A percentile compares a stretch with the other conserved stretches of the same genome.
Conservation (phyloP, 1,139 yeast genomes). For the Chernovozyma aurita region DNA sequence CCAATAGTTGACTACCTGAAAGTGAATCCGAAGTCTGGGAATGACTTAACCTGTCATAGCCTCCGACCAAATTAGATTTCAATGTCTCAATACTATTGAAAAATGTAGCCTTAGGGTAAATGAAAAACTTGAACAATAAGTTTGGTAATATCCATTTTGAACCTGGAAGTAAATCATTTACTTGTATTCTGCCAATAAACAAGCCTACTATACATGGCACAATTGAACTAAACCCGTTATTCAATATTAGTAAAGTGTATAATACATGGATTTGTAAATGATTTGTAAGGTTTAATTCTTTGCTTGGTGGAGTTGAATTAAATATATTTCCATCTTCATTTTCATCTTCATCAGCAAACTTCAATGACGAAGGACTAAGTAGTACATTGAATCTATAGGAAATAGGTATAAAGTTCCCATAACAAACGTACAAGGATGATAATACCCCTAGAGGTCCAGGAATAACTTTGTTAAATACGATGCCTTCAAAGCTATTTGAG, state of each 20-base stretch:
- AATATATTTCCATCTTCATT: slow-evolving; percentile 5
- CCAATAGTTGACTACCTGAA: slow-evolving; percentile 5
- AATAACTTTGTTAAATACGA: slow-evolving; percentile 28
- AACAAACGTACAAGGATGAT: slow-evolving; percentile 56
- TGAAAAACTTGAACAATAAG: slow-evolving; percentile 19
- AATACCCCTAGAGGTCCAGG: slow-evolving; percentile 66
- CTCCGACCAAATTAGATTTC: neutral
- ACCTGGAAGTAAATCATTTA: slow-evolving; percentile 58
- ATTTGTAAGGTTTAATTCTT: slow-evolving; percentile 45
- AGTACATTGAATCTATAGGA: slow-evolving; percentile 54
- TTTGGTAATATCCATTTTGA: slow-evolving; percentile 48
- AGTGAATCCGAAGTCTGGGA: neutral
- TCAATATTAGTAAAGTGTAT: slow-evolving; percentile 46
- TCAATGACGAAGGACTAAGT: slow-evolving; percentile 19
- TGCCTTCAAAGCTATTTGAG: neutral
- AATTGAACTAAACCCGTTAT: slow-evolving; percentile 50
- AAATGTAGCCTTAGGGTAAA: slow-evolving; percentile 17
- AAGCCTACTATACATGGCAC: slow-evolving; percentile 55
- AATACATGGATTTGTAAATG: slow-evolving; percentile 54
- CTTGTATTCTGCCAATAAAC: slow-evolving; percentile 52
- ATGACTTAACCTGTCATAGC: slow-evolving; percentile 3
- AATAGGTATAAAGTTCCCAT: slow-evolving; percentile 54
- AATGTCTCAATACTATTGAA: neutral
- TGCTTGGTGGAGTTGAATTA: neutral
- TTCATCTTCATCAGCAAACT: slow-evolving; percentile 1